Base-by-base conservation (phyloP, 192 early-diverging fungal genomes). In the Paraglomus occultum region DNA sequence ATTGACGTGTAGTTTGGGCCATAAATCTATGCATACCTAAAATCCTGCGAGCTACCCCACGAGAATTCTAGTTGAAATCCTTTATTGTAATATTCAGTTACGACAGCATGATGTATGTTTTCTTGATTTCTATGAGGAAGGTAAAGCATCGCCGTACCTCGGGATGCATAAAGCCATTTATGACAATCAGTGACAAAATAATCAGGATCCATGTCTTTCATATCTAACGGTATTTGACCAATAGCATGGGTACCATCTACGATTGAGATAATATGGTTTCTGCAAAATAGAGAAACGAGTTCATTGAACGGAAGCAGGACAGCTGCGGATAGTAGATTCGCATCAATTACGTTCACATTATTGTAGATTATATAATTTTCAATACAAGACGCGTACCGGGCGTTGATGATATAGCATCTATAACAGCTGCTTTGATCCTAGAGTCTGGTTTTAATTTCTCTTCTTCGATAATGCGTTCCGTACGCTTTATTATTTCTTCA, bases 221-320 rank as follows among this genome's bases (percentile, higher is more conserved):
- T 47, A 45, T 88, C 71, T 1, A 89, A 54, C 44, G 84, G 85
- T 18, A 90, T 82, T 71, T 90, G 88, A 9, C 87, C 87, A 53
- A 90, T 82, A 18, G 85, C 71, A 67, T 90, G 89, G 8, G 89
- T 88, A 46, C 84, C 89, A 71, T 90, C 89, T 12, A 90, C 76
- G 64, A 85, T 71, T 6, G 82, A 82, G 48, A 85, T 53, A 67
- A 89, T 85, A 15, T 78, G 71, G 59, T 87, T 60, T 18, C 79
- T 62, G 14, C 77, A 71, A 15, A 72, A 55, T 48, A 81, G 40
- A 51, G 67, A 5, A 51, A 78, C 58, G 44, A 81, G 45, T 51
- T 53, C 59, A 74, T 84, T 63, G 76, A 76, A 67, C 43, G 89
- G 77, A 60, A 84, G 44, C 59, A 54, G 52, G 42, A 80, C 76